Conservation (phyloP, 768 basidiomycete species). For the Hericium alpestre region DNA sequence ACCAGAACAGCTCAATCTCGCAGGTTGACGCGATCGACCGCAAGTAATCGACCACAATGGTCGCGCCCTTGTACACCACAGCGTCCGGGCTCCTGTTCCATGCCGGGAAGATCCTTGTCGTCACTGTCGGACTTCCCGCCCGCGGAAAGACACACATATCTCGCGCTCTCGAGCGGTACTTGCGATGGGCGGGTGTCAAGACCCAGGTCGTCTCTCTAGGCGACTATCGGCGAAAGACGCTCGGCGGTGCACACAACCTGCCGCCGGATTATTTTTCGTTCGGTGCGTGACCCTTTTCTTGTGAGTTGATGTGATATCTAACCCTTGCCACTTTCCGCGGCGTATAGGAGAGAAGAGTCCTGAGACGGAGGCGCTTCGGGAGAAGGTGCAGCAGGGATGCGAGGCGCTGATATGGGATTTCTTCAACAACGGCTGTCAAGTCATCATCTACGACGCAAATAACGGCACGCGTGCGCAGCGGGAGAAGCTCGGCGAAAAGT, state of each 20-base stretch:
- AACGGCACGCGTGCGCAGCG: conserved; percentile 68
- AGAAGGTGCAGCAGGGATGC: conserved; percentile 68
- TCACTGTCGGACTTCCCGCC: conserved; percentile 89
- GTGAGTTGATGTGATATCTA: neutral
- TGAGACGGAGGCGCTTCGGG: conserved; percentile 70
- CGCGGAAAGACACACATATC: conserved; percentile 97
- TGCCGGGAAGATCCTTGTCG: conserved; percentile 89
- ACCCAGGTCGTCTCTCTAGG: conserved; percentile 91
- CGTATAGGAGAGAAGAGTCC: conserved; percentile 59
- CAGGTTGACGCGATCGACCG: neutral
- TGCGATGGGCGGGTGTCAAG: conserved; percentile 97
- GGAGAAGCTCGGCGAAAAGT: conserved; percentile 70
- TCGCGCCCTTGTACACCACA: conserved; percentile 92
- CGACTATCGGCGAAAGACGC: conserved; percentile 82
- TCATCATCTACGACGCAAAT: conserved; percentile 98
- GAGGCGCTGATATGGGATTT: conserved; percentile 85
- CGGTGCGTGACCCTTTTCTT: conserved; percentile 32
- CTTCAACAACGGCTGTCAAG: conserved; percentile 81
- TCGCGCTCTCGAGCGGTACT: conserved; percentile 89
- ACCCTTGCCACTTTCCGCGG: neutral
- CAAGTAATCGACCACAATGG: conserved; percentile 39
- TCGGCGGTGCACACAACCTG: conserved; percentile 80
- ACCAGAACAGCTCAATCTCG: neutral
- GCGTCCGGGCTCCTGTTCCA: conserved; percentile 79
- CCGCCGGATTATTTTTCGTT: conserved; percentile 89